Conservation (phyloP, 1,284 basidiomycete species). For the Calocybe gambosa region DNA sequence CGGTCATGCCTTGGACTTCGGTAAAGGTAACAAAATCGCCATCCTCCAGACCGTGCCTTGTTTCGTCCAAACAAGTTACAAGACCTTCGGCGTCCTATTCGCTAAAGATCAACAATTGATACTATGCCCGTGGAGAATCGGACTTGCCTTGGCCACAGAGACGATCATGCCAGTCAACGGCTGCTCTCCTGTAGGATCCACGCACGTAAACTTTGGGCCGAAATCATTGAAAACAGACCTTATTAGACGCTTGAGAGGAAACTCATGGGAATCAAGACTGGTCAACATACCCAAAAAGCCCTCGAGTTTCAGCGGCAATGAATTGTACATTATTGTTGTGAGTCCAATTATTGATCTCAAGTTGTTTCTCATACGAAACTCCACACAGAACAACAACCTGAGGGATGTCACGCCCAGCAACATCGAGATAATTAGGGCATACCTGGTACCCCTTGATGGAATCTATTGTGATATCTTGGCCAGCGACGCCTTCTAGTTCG, state of each 20-base stretch:
- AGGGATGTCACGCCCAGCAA: background rate
- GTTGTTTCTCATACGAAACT: slow-evolving; percentile 71
- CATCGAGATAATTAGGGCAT: slow-evolving; percentile 19
- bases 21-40: slow-evolving; percentile 97
- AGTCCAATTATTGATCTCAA: slow-evolving; percentile 95
- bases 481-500: slow-evolving; percentile 61
- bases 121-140: background rate
- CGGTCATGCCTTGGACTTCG: slow-evolving; percentile 96
- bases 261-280: slow-evolving; percentile 16
- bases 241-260: slow-evolving; percentile 17
- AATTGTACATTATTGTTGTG: slow-evolving; percentile 88
- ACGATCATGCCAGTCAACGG: slow-evolving; percentile 95
- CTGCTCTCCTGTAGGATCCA: slow-evolving; percentile 94
- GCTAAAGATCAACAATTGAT: background rate
- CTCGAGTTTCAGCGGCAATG: slow-evolving; percentile 88
- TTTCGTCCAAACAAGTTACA: slow-evolving; percentile 96
- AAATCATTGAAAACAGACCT: slow-evolving; percentile 97
- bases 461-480: slow-evolving; percentile 74
- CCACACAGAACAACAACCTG: slow-evolving; percentile 90
- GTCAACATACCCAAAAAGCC: slow-evolving; percentile 83
- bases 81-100: slow-evolving; percentile 77
- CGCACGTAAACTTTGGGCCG: slow-evolving; percentile 89
- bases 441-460: slow-evolving; percentile 87
- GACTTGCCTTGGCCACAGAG: slow-evolving; percentile 71
- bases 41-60: slow-evolving; percentile 95